phyloP scores from a whole-genome alignment of 2,329 filamentous ascomycete genomes.

The Ophiocordyceps camponoti-rufipedis region DNA sequence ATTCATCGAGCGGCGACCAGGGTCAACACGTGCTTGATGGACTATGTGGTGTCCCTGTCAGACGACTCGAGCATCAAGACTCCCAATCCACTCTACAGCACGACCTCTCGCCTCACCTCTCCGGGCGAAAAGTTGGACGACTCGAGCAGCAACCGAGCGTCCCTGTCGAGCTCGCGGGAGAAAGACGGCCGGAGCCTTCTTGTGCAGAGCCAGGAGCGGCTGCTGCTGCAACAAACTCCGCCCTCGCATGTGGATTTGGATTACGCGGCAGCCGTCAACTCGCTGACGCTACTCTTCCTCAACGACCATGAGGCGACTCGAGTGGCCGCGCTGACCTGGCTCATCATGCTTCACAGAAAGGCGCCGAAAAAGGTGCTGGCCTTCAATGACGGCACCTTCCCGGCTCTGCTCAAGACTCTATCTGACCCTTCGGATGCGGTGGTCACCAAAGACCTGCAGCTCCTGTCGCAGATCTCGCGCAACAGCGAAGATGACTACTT shows the following conservation, averaged over 20 bases:
- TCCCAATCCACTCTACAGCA: constrained; percentile 6
- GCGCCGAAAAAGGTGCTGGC: constrained; percentile 83
- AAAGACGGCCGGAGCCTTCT: constrained; percentile 29
- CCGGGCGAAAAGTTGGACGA: constrained; percentile 26
- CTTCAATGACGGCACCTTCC: constrained; percentile 94
- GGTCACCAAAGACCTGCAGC: constrained; percentile 81
- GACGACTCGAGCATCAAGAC: constrained; percentile 36
- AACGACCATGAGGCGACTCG: constrained; percentile 95
- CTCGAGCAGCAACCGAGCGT: constrained; percentile 29
- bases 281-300: constrained; percentile 79
- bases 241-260: constrained; percentile 58
- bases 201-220: constrained; percentile 29
- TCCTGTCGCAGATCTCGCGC: constrained; percentile 87
- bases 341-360: constrained; percentile 95
- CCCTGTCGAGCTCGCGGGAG: constrained; percentile 33
- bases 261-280: constrained; percentile 86
- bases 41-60: constrained; percentile 82
- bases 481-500: constrained; percentile 98
- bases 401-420: constrained; percentile 83
- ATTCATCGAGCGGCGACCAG: constrained; percentile 76
- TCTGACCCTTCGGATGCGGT: constrained; percentile 92
- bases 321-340: constrained; percentile 84
- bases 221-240: constrained; percentile 22
- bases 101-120: constrained; percentile 22
- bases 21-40: constrained; percentile 81